A percentile compares a stretch with the other conserved stretches of the same genome.
Evolutionary conservation across 371 early-diverging fungal species (phyloP).

Genomic region (Rhizopus stolonifer): DNA sequence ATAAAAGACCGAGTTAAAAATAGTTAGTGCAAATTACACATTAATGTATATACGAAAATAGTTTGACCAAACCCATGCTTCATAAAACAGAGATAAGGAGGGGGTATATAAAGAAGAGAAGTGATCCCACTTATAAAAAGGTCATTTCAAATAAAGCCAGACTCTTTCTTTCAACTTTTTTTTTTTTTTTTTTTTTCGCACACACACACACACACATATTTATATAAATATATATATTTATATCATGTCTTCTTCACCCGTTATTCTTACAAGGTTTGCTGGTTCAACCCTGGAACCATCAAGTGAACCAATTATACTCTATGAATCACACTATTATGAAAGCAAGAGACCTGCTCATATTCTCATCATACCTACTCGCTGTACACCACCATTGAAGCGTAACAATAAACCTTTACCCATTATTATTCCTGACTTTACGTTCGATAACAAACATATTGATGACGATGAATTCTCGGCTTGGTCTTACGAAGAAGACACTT

Average conservation of each 20-base stretch:
- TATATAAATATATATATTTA: too few species aligned
- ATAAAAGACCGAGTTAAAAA: not conserved
- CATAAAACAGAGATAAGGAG: not conserved
- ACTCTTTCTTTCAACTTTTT: not conserved
- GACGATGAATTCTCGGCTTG: slow-evolving; percentile 22
- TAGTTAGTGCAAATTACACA: not conserved
- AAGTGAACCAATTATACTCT: slow-evolving; percentile 24
- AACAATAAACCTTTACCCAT: slow-evolving; percentile 21
- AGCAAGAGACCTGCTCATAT: slow-evolving; percentile 20
- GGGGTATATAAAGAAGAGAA: not conserved
- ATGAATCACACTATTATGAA: slow-evolving; percentile 26
- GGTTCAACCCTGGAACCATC: slow-evolving; percentile 29
- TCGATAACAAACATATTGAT: slow-evolving; percentile 16
- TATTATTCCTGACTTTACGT: slow-evolving; percentile 16
- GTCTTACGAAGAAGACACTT: slow-evolving; percentile 18
- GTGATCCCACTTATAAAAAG: not conserved
- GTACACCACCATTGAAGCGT: slow-evolving; percentile 22
- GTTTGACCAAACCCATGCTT: too few species aligned
- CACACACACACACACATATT: too few species aligned
- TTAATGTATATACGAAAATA: too few species aligned
- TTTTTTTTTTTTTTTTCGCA: not conserved
- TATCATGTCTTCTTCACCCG: slow-evolving; percentile 1
- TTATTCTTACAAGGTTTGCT: slow-evolving; percentile 25
- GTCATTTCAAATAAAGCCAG: not conserved
- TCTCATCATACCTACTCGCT: slow-evolving; percentile 25